Evolutionary conservation across 176 grass and related monocot species (phyloP), one percentile per base, ranked within the genome.

Genomic region (Musa troglodytarum): DNA sequence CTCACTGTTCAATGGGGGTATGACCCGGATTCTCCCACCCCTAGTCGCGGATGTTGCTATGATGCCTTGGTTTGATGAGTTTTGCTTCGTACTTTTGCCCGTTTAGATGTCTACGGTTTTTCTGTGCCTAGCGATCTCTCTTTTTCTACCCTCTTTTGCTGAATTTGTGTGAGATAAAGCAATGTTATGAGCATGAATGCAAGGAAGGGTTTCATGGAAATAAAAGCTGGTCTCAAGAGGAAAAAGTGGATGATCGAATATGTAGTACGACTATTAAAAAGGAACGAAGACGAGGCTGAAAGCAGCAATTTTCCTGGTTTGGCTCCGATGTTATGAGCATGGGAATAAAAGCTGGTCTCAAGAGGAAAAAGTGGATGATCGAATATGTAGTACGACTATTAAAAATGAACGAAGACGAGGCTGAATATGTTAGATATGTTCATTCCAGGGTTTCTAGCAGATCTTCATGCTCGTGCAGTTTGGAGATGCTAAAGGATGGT

Each of bases 1-100:
- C 68, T 70, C 68, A 70, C 68, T 16, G 43, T 70, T 43, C 16
- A 50, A 2, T 70, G 68, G 68, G 68, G 68, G 68, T 70, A 50
- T 20, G 68, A 19, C 16, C 13, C 20, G 11, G 54, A 22, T 65
- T 65, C 12, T 65, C 63, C 63, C 8, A 8, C 8, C 21, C 29
- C 16, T 50, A 19, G 8, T 16, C 2, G 34, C 17, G 7, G 67
- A 50, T 50, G 15, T 70, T n/a, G 17, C 17, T 34, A 1, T 2
- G 7, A 12, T 34, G 2, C 13, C 14, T 70, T 70, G 16, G 15
- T 19, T 24, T 11, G 16, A n/a, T 70, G 68, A 15, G 50, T 70
- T 20, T 50, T 24, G 9, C 19, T 70, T 26, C 13, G 2, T 67
- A 14, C 14, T 10, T 34, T 34, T 11, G 2, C 12, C 29, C 24